phyloP scores from a whole-genome alignment of 2,329 filamentous ascomycete species.

The Exophiala aquamarina region DNA sequence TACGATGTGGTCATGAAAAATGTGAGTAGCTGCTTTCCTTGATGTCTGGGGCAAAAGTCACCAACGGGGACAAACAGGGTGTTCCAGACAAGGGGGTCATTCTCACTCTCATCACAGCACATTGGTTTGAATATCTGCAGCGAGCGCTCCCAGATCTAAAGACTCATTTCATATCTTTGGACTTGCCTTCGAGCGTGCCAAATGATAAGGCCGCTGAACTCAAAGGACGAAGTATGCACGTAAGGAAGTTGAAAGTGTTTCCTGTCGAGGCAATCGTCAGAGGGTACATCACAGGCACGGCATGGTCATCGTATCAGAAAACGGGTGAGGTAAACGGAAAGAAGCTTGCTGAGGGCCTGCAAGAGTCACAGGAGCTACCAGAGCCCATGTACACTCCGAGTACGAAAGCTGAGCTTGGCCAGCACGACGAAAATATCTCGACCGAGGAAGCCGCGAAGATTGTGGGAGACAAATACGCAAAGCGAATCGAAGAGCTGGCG shows the following conservation, averaged over 20 bases:
- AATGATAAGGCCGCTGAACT: conserved; percentile 24
- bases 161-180: conserved; percentile 63
- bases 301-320: conserved; percentile 75
- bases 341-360: conserved; percentile 64
- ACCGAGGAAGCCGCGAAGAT: conserved; percentile 63
- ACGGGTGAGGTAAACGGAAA: conserved; percentile 79
- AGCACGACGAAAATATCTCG: conserved; percentile 83
- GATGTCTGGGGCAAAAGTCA: conserved; percentile 35
- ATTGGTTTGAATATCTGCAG: conserved; percentile 67
- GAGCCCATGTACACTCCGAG: conserved; percentile 76
- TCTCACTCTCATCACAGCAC: conserved; percentile 64
- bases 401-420: conserved; percentile 78
- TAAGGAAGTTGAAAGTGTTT: conserved; percentile 71
- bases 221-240: conserved; percentile 70
- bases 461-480: conserved; percentile 64
- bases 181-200: conserved; percentile 54
- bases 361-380: conserved; percentile 67
- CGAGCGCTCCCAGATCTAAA: conserved; percentile 57
- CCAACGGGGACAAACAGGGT: conserved; percentile 50
- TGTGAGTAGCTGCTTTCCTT: conserved; percentile 48
- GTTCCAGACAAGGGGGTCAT: conserved; percentile 68
- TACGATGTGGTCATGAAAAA: conserved; percentile 91
- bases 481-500: conserved; percentile 64
- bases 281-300: conserved; percentile 84
- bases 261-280: conserved; percentile 84